phyloP scores from a whole-genome alignment of 2,329 filamentous ascomycete species.

The Fusarium pilosicola region DNA sequence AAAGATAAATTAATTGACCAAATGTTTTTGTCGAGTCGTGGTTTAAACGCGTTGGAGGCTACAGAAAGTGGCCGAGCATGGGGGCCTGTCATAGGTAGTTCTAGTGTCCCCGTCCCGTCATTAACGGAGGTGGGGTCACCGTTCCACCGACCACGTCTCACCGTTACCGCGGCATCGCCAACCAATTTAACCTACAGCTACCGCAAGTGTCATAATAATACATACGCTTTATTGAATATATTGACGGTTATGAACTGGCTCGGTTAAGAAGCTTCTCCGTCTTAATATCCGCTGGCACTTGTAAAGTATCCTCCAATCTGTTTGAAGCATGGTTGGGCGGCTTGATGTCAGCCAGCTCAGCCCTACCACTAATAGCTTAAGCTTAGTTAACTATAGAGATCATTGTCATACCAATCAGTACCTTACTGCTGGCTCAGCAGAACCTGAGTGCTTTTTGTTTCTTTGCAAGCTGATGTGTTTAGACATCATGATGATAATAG shows the following conservation, averaged over 20 bases:
- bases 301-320: neutral
- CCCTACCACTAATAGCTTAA: neutral
- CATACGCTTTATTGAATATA: neutral
- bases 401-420: no score
- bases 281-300: neutral
- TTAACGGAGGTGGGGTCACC: constrained; percentile 13
- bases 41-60: constrained; percentile 29
- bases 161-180: neutral
- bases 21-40: constrained; percentile 36
- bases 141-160: neutral
- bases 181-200: neutral
- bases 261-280: neutral
- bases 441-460: neutral
- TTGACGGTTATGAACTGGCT: neutral
- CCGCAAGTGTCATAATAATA: neutral
- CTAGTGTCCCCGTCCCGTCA: constrained; percentile 15
- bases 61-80: constrained; percentile 12
- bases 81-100: neutral
- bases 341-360: neutral
- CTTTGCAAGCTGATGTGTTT: neutral
- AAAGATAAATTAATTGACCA: constrained; percentile 25
- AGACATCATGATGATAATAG: neutral
- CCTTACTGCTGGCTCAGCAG: neutral
- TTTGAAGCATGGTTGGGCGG: neutral
- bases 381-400: no score